Conservation (phyloP, 345 rosid genomes). For the Salix suchowensis region DNA sequence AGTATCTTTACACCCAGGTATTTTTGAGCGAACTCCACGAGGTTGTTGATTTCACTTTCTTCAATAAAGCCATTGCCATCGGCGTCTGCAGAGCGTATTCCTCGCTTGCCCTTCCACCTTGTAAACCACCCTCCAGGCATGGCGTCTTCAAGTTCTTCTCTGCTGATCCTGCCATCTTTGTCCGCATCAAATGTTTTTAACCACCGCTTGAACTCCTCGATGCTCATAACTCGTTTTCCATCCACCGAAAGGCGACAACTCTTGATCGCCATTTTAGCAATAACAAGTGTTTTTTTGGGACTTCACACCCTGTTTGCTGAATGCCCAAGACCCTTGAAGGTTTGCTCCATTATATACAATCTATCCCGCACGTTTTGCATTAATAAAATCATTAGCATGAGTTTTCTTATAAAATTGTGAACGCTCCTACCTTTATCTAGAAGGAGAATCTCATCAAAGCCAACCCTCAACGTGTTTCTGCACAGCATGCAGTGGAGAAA, state of each 20-base stretch:
- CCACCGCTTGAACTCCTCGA: slow-evolving; percentile 12
- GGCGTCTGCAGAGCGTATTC: slow-evolving; percentile 7
- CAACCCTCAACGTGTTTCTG: too few species aligned
- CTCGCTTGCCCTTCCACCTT: neutral
- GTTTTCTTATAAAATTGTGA: too few species aligned
- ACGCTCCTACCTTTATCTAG: neutral
- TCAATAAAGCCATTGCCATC: slow-evolving; percentile 3
- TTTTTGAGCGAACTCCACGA: neutral
- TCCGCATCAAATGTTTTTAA: neutral
- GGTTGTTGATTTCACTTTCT: neutral
- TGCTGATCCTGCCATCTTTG: slow-evolving; percentile 6
- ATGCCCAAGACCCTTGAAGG: neutral
- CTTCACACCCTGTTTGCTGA: neutral
- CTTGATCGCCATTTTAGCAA: neutral
- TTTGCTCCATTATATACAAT: neutral
- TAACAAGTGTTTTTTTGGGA: neutral
- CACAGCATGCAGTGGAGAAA: too few species aligned
- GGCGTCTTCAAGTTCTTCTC: slow-evolving; percentile 2
- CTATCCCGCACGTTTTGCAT: neutral
- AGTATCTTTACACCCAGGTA: neutral
- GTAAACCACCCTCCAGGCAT: slow-evolving; percentile 11
- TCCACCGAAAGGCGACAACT: neutral
- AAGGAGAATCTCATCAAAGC: neutral
- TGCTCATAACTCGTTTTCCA: neutral
- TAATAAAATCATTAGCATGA: neutral